Base-by-base conservation (phyloP, 352 stramenopile species). In the Globisporangium paroecandrum region DNA sequence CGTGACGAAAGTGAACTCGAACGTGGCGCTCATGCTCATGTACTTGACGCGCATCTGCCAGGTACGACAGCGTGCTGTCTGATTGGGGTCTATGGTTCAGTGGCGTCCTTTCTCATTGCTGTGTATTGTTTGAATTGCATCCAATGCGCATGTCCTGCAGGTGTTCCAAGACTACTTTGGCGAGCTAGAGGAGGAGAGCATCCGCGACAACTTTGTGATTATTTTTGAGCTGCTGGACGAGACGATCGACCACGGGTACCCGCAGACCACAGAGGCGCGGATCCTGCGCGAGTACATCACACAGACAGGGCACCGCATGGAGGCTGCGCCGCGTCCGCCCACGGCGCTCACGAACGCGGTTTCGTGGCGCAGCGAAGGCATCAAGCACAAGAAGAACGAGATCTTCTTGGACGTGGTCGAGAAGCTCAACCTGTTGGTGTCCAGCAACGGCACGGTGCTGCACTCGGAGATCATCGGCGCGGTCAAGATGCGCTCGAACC, bases 311-410 rank as follows among this genome's bases (percentile, higher is more conserved):
- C 98, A 99, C 73, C 85, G 97, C 43, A 88, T 99, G 82, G 90
- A 98, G 68, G 86, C 84, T 3, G 94, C 95, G 29, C 91, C 83
- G 27, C 96, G 97, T 49, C 97, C 97, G 1, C 97, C 97, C 4
- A 97, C 98, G 6, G 95, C 97, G 12, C 75, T 99, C 12, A 99
- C 97, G 15, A 99, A 99, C 79, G 97, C 97, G n/a, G 97, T 99
- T 2, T 98, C 90, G 12, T 99, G 98, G 98, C 84, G 98, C 60
- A 95, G 92, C 34, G 98, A 99, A 76, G 98, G 98, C 29, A 99
- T 99, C 75, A 99, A 99, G 75, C 97, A 99, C 78, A 96, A 98
- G 70, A 99, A 99, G 90, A 99, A 99, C 82, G 98, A 99, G 81
- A 99, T 99, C 59, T 99, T 99, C 73, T 77, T 99, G 69, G 98